A percentile compares a stretch with the other conserved stretches of the same genome.
These are phyloP conservation scores for Amanita polypyramis DNA, from an alignment of 768 basidiomycete species.

Conservation along the genomic window DNA sequence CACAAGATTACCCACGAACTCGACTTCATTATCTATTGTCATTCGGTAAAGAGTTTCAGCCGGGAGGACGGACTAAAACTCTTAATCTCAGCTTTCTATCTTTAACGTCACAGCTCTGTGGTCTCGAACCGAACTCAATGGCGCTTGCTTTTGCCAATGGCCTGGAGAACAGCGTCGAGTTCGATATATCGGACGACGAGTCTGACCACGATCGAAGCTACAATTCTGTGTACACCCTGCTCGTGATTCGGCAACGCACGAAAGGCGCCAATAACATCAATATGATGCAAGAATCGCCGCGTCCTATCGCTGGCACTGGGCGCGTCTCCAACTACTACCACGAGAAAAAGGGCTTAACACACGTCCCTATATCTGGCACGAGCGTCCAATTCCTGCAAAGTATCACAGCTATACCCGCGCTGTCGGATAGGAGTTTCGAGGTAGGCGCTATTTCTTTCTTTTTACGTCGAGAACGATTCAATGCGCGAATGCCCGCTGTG, in stretches of 20 bases:
- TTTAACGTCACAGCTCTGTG: background rate
- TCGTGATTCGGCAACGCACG: background rate
- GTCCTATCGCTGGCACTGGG: constrained; percentile 6
- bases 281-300: background rate
- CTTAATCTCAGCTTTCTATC: too few species aligned
- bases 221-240: background rate
- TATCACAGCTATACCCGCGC: constrained; percentile 18
- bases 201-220: constrained; percentile 4
- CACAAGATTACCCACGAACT: background rate
- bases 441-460: constrained; percentile 7
- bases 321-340: constrained; percentile 9
- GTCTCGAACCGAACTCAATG: background rate
- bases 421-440: constrained; percentile 18
- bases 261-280: background rate
- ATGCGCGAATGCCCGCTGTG: background rate
- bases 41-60: background rate
- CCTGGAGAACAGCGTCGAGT: background rate
- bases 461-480: too few species aligned
- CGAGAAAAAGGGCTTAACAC: constrained; percentile 2
- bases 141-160: constrained; percentile 3
- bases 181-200: constrained; percentile 8
- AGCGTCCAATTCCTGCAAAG: constrained; percentile 18
- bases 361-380: constrained; percentile 11
- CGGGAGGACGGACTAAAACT: background rate
- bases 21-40: background rate